phyloP scores from a whole-genome alignment of 768 basidiomycete species.

The Agaricus subrufescens region DNA sequence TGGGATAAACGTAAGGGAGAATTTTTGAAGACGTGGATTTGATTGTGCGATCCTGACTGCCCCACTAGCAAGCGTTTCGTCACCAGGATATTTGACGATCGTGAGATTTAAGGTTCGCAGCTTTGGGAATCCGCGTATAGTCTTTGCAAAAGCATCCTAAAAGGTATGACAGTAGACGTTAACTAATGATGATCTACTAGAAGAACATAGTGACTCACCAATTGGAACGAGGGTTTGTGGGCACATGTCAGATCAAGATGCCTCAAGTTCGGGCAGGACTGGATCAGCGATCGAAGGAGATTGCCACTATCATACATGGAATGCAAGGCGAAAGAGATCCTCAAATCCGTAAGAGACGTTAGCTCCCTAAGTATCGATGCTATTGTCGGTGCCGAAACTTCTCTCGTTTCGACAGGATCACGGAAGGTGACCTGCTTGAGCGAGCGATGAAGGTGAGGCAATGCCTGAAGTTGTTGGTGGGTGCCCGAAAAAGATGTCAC shows the following conservation, averaged over 20 bases:
- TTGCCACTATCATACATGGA: slow-evolving; percentile 72
- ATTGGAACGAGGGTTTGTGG: slow-evolving; percentile 67
- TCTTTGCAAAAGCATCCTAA: slow-evolving; percentile 61
- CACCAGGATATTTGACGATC: slow-evolving; percentile 63
- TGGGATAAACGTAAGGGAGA: slow-evolving; percentile 63
- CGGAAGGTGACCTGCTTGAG: slow-evolving; percentile 58
- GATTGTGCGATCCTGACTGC: slow-evolving; percentile 58
- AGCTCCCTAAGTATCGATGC: slow-evolving; percentile 56
- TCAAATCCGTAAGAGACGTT: slow-evolving; percentile 50
- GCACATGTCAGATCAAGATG: slow-evolving; percentile 64
- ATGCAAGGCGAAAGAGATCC: slow-evolving; percentile 64
- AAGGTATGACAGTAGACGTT: not conserved
- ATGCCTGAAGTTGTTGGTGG: slow-evolving; percentile 59
- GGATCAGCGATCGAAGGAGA: slow-evolving; percentile 60
- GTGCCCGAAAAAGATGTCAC: slow-evolving; percentile 64
- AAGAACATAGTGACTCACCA: slow-evolving; percentile 38
- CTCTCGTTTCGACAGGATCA: slow-evolving; percentile 63
- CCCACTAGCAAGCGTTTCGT: slow-evolving; percentile 53
- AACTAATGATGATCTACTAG: not conserved
- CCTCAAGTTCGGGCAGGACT: slow-evolving; percentile 59
- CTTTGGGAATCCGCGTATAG: slow-evolving; percentile 55
- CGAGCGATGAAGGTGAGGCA: slow-evolving; percentile 44
- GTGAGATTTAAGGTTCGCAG: slow-evolving; percentile 60
- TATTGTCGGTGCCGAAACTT: slow-evolving; percentile 59
- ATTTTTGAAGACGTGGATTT: slow-evolving; percentile 63